Evolutionary conservation across 371 early-diverging fungal species (phyloP).

Genomic region (Mycotypha africana): DNA sequence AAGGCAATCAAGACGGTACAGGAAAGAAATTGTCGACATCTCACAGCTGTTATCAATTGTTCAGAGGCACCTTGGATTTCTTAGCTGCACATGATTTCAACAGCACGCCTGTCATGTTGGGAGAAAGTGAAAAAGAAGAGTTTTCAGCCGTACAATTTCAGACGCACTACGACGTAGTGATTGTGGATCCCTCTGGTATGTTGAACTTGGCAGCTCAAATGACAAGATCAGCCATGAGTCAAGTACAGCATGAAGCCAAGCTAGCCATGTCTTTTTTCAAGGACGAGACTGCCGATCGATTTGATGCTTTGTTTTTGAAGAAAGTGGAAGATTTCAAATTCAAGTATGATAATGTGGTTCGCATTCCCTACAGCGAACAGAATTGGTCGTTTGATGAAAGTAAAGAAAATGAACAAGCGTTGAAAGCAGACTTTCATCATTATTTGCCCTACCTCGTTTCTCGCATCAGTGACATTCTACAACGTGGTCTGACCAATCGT

Average conservation of each 20-base stretch:
- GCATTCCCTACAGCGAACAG: slow-evolving; percentile 10
- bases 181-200: slow-evolving; percentile 81
- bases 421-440: slow-evolving; percentile 56
- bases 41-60: slow-evolving; percentile 83
- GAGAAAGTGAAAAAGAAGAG: slow-evolving; percentile 35
- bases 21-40: slow-evolving; percentile 59
- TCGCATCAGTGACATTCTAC: slow-evolving; percentile 48
- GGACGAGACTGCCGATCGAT: slow-evolving; percentile 56
- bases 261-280: slow-evolving; percentile 58
- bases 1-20: slow-evolving; percentile 55
- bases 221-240: slow-evolving; percentile 51
- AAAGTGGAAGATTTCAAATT: slow-evolving; percentile 58
- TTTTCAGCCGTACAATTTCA: slow-evolving; percentile 59
- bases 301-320: slow-evolving; percentile 68
- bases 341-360: slow-evolving; percentile 60
- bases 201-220: slow-evolving; percentile 75
- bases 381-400: slow-evolving; percentile 6
- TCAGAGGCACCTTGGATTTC: slow-evolving; percentile 82
- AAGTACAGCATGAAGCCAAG: slow-evolving; percentile 67
- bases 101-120: slow-evolving; percentile 66
- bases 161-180: slow-evolving; percentile 64
- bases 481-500: slow-evolving; percentile 65
- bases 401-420: slow-evolving; percentile 40
- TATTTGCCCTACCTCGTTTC: slow-evolving; percentile 46
- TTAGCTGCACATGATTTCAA: slow-evolving; percentile 74